Evolutionary conservation across 257 asterid genomes (phyloP).

Genomic region (Primulina huaijiensis): DNA sequence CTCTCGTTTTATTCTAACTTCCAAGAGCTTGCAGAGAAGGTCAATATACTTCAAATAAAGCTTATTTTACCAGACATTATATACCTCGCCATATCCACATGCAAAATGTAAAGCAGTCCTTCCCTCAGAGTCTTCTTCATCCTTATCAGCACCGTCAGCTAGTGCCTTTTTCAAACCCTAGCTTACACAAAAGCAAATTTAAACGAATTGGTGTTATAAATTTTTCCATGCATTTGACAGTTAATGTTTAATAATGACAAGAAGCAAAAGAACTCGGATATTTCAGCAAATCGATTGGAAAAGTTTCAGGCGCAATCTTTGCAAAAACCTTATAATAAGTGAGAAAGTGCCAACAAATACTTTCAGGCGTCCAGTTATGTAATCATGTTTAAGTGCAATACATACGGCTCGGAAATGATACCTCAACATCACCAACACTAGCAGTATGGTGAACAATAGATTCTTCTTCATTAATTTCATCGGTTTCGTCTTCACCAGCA

Average conservation of each 20-base stretch:
- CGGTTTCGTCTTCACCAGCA: slow-evolving; percentile 66
- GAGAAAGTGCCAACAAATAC: not conserved
- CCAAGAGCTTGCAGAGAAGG: not conserved
- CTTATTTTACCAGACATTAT: not conserved
- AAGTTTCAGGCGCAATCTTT: not conserved
- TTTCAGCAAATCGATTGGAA: not conserved
- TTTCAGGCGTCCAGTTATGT: not conserved
- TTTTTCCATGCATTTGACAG: not conserved
- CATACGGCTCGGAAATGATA: slow-evolving; percentile 20
- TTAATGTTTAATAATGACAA: not conserved
- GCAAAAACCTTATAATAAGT: not conserved
- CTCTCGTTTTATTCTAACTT: not conserved
- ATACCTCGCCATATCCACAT: slow-evolving; percentile 99
- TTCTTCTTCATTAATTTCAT: slow-evolving; percentile 78
- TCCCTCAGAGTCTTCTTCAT: slow-evolving; percentile 97
- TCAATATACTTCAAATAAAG: not conserved
- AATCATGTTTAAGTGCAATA: slow-evolving; percentile 1
- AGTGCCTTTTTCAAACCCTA: slow-evolving; percentile 84
- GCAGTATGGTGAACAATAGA: slow-evolving; percentile 87
- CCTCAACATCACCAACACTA: slow-evolving; percentile 88
- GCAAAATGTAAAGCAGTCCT: slow-evolving; percentile 98
- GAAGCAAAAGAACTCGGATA: not conserved
- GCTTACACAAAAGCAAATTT: slow-evolving; percentile 16
- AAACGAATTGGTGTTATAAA: not conserved
- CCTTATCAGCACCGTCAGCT: slow-evolving; percentile 86